Base-by-base conservation (phyloP, 225 moss, liverwort and hornwort species). In the Marchantia paleacea region DNA sequence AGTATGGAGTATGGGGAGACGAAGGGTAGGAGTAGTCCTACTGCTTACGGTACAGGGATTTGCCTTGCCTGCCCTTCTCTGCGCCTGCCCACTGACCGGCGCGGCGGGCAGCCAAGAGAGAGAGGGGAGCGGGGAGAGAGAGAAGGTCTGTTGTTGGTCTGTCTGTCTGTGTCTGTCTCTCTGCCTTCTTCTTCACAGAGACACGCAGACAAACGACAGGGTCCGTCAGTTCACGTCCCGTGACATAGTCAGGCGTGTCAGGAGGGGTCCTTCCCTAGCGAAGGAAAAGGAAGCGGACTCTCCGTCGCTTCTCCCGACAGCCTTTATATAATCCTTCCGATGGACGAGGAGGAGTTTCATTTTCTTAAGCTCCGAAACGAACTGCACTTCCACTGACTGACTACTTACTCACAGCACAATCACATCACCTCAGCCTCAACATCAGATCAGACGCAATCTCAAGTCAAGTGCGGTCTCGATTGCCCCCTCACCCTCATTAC, bases 81-180 rank as follows among this genome's bases (percentile, higher is more conserved):
- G 69, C 69, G 16, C 62, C 66, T 18, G n/a, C 7, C 8, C 52
- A 51, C 50, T 72, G 51, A 49, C 49, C 72, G 51, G 72, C 50
- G 55, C 75, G 55, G 55, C 75, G 75, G 75, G 28, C 75, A 55
- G 75, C 53, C 51, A 24, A 52, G n/a, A 72, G 72, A 52, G 51
- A 49, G 72, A 72, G 72, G 73, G 25, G 24, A 24, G 57, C 0
- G 48, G 50, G 2, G 11, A 14, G 47, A 52, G 26, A 25, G 67
- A 67, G 53, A 54, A 10, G n/a, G 74, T 53, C 74, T 52, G 74
- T 73, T 54, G 75, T 54, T 75, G 75, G 75, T 61, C 75, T 75
- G 69, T 39, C 75, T 54, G 55, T 75, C 75, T 55, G 75, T 55
- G 57, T 31, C 75, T 58, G 57, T 76, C 57, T 39, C 30, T 29